Evolutionary conservation across 495 filamentous ascomycete species (phyloP).

Genomic region (Rhizodiscina lignyota): DNA sequence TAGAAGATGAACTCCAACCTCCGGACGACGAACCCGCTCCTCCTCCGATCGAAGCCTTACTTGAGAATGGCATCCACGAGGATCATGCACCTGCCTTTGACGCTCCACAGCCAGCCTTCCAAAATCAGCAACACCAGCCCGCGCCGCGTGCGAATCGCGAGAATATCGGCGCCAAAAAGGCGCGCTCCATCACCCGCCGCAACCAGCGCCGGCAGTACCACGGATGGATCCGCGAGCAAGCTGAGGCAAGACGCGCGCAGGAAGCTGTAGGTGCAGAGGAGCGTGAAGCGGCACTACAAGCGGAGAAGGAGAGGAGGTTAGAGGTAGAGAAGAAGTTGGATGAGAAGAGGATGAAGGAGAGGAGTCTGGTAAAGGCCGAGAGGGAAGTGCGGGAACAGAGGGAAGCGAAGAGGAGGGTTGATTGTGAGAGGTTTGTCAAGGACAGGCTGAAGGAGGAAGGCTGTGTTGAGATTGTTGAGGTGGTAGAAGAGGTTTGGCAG

Average conservation of each 20-base stretch:
- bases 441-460: too few species aligned
- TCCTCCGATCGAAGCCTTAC: background rate
- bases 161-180: constrained; percentile 32
- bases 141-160: constrained; percentile 13
- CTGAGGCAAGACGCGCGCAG: constrained; percentile 18
- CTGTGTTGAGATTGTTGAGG: too few species aligned
- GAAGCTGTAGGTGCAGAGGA: constrained; percentile 20
- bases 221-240: constrained; percentile 28
- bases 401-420: background rate
- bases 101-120: constrained; percentile 3
- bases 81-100: constrained; percentile 3
- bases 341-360: constrained; percentile 1
- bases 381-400: background rate
- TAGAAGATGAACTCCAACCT: background rate
- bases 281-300: constrained; percentile 20
- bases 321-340: constrained; percentile 5
- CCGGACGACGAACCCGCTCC: background rate
- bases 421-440: too few species aligned
- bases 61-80: background rate
- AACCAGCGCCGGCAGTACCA: constrained; percentile 32
- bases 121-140: background rate
- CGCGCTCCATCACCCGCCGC: constrained; percentile 26
- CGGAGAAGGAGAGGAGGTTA: constrained; percentile 23
- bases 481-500: too few species aligned
- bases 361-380: background rate